Conservation (phyloP, 768 basidiomycete species). For the Agrocybe praecox region DNA sequence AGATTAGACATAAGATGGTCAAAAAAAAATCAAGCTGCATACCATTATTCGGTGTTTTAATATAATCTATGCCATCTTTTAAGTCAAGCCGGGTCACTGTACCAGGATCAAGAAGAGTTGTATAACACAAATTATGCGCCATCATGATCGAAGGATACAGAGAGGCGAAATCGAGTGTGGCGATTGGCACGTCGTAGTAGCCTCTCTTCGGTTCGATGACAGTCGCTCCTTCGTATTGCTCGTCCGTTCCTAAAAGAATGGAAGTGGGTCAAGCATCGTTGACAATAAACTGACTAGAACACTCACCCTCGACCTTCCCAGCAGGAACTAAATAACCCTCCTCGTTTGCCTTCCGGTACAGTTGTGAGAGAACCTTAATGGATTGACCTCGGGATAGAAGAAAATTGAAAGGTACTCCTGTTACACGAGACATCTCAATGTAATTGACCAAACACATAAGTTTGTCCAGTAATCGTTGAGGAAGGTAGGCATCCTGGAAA, state of each 20-base stretch:
- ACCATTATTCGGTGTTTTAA: constrained; percentile 97
- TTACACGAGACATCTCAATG: constrained; percentile 98
- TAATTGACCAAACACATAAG: constrained; percentile 99
- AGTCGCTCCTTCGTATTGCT: constrained; percentile 98
- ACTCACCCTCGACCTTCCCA: constrained; percentile 78
- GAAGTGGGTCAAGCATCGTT: constrained; percentile 1
- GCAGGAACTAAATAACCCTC: constrained; percentile 91
- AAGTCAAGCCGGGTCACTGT: constrained; percentile 80
- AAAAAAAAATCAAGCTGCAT: constrained; percentile 8
- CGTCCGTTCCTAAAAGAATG: constrained; percentile 68
- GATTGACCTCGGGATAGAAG: constrained; percentile 94
- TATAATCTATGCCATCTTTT: constrained; percentile 87
- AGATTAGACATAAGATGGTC: not conserved
- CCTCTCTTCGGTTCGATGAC: constrained; percentile 97
- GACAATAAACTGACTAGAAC: not conserved
- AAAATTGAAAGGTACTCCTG: constrained; percentile 99
- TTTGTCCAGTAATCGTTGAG: constrained; percentile 94
- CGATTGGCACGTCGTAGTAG: constrained; percentile 95
- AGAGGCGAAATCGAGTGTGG: constrained; percentile 97
- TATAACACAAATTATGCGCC: constrained; percentile 99
- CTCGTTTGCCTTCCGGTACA: constrained; percentile 90
- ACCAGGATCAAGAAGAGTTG: constrained; percentile 83
- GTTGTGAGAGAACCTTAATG: constrained; percentile 96
- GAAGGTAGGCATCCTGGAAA: constrained; percentile 92
- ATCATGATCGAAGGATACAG: constrained; percentile 99